Evolutionary conservation across 2,329 filamentous ascomycete genomes (phyloP).

Genomic region (Fusarium irregulare): DNA sequence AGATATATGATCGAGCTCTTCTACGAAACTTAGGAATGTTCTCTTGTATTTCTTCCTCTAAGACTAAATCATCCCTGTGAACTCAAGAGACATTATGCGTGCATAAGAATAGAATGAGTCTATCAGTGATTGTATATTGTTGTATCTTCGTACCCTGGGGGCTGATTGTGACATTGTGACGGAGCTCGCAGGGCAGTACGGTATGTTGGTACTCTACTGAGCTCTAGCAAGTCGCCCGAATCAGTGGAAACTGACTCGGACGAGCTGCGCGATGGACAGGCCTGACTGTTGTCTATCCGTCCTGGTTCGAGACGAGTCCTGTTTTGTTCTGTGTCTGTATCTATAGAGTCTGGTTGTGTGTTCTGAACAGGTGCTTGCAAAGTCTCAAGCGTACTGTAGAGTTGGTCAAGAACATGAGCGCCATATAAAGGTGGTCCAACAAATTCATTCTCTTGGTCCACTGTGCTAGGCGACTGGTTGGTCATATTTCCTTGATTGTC

Average conservation of each 20-base stretch:
- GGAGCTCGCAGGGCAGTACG: constrained; percentile 76
- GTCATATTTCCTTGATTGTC: constrained; percentile 86
- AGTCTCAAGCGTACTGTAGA: constrained; percentile 88
- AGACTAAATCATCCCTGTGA: fast-evolving
- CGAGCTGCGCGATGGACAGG: constrained; percentile 60
- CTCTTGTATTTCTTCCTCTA: background rate
- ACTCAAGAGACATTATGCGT: background rate
- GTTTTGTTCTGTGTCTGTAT: constrained; percentile 61
- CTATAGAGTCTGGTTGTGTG: constrained; percentile 72
- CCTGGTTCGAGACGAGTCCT: too few relatives aligned
- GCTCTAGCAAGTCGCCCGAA: constrained; percentile 69
- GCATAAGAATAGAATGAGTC: background rate
- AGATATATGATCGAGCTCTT: background rate
- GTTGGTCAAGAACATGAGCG: constrained; percentile 86
- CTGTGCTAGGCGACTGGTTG: constrained; percentile 61
- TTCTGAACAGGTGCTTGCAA: constrained; percentile 77
- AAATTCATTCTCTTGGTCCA: constrained; percentile 64
- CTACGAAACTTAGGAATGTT: too few relatives aligned
- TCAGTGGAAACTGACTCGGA: constrained; percentile 63
- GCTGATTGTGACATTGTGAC: constrained; percentile 62
- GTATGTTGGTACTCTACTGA: constrained; percentile 81
- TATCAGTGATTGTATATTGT: background rate
- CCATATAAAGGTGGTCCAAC: constrained; percentile 90
- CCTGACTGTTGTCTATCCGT: constrained; percentile 47
- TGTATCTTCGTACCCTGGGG: constrained; percentile 75